Conservation (phyloP, 768 basidiomycete species). For the Rhodosporidiobolus sp. region DNA sequence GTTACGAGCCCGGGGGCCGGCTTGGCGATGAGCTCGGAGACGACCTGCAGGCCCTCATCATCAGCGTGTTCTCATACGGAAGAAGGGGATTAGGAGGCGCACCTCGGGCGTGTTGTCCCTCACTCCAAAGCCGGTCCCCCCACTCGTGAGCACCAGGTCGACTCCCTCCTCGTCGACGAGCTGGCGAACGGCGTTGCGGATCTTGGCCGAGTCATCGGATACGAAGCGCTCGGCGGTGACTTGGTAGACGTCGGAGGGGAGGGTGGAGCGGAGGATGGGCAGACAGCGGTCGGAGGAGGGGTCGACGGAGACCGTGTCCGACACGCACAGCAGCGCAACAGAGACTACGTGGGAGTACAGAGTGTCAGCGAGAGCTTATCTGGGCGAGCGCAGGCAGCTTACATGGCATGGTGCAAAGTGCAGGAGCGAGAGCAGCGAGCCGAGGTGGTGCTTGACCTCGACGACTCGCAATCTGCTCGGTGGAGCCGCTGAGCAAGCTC, state of each 20-base stretch:
- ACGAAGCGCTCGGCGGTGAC: slow-evolving; percentile 53
- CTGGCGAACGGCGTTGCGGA: slow-evolving; percentile 54
- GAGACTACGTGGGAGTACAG: neutral
- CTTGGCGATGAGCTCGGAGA: slow-evolving; percentile 45
- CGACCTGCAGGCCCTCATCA: slow-evolving; percentile 54
- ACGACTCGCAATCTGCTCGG: too few species aligned
- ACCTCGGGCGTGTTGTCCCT: slow-evolving; percentile 84
- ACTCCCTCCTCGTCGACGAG: slow-evolving; percentile 52
- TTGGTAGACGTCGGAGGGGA: slow-evolving; percentile 9
- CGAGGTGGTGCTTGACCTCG: too few species aligned
- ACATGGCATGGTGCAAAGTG: neutral
- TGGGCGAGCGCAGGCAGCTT: neutral
- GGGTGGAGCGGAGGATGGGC: slow-evolving; percentile 18
- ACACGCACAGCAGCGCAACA: slow-evolving; percentile 25
- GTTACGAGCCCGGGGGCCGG: slow-evolving; percentile 66
- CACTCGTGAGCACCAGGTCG: slow-evolving; percentile 76
- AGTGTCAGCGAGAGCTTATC: neutral
- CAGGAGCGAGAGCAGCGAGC: too few species aligned
- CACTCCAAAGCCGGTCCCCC: slow-evolving; percentile 81
- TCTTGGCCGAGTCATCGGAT: slow-evolving; percentile 62
- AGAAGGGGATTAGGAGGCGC: neutral
- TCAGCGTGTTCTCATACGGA: neutral
- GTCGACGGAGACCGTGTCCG: slow-evolving; percentile 16
- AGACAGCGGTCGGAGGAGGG: slow-evolving; percentile 18
- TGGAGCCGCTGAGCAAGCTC: too few species aligned